Base-by-base conservation (phyloP, 2,329 filamentous ascomycete species). In the Ascochyta pisi region DNA sequence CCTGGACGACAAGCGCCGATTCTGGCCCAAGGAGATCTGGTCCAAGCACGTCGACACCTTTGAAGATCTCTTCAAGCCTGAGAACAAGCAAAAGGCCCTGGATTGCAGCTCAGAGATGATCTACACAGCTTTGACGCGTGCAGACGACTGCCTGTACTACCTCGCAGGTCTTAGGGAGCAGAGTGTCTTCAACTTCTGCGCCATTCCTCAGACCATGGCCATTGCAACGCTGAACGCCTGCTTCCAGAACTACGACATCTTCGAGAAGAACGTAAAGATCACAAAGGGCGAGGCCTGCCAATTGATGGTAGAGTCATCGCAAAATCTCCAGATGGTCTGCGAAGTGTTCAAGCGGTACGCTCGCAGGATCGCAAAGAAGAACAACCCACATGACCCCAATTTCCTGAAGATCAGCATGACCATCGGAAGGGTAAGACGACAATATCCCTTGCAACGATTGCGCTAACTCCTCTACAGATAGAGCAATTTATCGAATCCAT, bases 111-210 rank as follows among this genome's bases (percentile, higher is more conserved):
- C 94, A 1, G 92, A 97, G 71, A 96, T 99, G 93, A 88, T 98
- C 6, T 82, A 98, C 56, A 92, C 95, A 68, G 91, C 94, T 5
- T 82, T 99, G 39, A 87, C 88, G 71, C 90, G 96, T 65, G 89
- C 86, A 4, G 92, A 97, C 62, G 92, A 98, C 72, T 98, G 94
- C 73, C 79, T 99, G n/a, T 97, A 93, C 81, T 99, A 98, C 79
- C 92, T 99, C 81, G 94, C 94, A 5, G 95, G 91, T 42, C 86
- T 99, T 62, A 89, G 89, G 64, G 95, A 99, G 73, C 95, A 99
- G 80, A 96, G 92, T 73, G 92, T 96, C 24, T 99, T 99, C 86
- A 99, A 99, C 83, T 99, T 99, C 76, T 92, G 92, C 43, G 94
- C 94, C 53, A 99, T 99, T 62, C 95, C 95, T 2, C 95, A 99